Conservation (phyloP, 441 rosid species). For the Croton setiger region DNA sequence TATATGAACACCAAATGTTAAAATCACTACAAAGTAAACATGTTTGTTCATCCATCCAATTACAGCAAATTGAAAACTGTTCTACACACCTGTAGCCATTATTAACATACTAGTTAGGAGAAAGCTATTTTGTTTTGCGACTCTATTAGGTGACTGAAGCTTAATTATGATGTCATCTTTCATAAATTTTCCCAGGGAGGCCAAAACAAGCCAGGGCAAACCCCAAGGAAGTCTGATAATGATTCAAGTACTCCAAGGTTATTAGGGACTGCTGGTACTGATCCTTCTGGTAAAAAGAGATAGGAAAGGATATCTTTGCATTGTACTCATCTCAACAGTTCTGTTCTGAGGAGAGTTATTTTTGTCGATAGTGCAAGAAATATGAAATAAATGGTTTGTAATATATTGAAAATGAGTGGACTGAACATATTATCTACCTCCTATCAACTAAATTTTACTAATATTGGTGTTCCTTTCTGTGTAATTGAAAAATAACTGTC, state of each 20-base stretch:
- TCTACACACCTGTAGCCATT: neutral
- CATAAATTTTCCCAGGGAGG: conserved; percentile 47
- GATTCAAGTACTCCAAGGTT: conserved; percentile 40
- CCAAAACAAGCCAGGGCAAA: conserved; percentile 47
- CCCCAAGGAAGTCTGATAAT: conserved; percentile 45
- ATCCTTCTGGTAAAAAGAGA: conserved; percentile 35
- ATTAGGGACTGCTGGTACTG: conserved; percentile 36
- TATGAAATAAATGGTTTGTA: conserved; percentile 15
- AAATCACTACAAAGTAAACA: neutral
- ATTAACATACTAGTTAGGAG: too few relatives aligned
- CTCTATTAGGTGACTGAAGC: neutral
- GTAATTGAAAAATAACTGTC: too few relatives aligned
- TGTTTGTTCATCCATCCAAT: neutral
- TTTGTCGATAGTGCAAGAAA: conserved; percentile 3
- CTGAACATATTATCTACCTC: neutral
- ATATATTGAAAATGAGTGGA: conserved; percentile 10
- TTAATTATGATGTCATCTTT: conserved; percentile 16
- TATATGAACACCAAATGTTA: neutral
- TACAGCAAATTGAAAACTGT: neutral
- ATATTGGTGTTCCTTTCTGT: neutral
- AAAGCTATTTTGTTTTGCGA: too few relatives aligned
- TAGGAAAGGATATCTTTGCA: neutral
- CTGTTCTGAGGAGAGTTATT: conserved; percentile 3
- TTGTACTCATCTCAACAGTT: neutral
- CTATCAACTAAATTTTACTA: neutral